phyloP scores from a whole-genome alignment of 306 rosid species.

The Notholithocarpus densiflorus region DNA sequence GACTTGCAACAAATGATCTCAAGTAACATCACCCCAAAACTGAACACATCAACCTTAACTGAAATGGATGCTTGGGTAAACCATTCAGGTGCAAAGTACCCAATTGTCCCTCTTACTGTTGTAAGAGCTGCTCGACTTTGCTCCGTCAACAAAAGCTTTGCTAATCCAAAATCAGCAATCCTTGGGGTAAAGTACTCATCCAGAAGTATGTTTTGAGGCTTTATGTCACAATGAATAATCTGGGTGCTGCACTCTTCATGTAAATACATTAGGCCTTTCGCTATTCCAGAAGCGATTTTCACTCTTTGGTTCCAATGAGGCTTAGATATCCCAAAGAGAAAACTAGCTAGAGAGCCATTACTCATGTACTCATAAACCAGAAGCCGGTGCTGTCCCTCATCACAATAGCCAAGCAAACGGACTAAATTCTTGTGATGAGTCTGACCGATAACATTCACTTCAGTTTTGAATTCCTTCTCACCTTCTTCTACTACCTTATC shows the following conservation, averaged over 20 bases:
- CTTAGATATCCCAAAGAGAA: conserved; percentile 19
- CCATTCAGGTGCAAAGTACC: conserved; percentile 28
- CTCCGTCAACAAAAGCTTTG: conserved; percentile 26
- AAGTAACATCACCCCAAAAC: conserved; percentile 17
- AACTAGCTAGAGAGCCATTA: conserved; percentile 15
- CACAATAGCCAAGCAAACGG: conserved; percentile 22
- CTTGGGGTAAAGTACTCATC: conserved; percentile 8
- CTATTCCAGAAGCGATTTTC: conserved; percentile 4
- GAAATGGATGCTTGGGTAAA: conserved; percentile 3
- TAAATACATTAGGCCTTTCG: conserved; percentile 7
- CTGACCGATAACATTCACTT: conserved; percentile 28
- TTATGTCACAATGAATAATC: conserved; percentile 22
- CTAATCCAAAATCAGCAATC: conserved; percentile 33
- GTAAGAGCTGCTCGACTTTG: conserved; percentile 23
- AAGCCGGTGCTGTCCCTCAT: conserved; percentile 8
- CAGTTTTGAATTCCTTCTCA: conserved; percentile 37
- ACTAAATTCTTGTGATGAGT: conserved; percentile 34
- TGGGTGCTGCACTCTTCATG: conserved; percentile 21
- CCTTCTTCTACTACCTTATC: conserved; percentile 33
- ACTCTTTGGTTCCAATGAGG: conserved; percentile 19
- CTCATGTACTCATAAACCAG: conserved; percentile 17
- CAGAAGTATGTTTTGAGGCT: conserved; percentile 28
- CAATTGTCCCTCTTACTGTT: conserved; percentile 29
- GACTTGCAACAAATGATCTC: conserved; percentile 21
- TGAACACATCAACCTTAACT: conserved; percentile 8